These are phyloP conservation scores for Bretziella fagacearum DNA, from an alignment of 2,329 filamentous ascomycete genomes.

Conservation along the genomic window DNA sequence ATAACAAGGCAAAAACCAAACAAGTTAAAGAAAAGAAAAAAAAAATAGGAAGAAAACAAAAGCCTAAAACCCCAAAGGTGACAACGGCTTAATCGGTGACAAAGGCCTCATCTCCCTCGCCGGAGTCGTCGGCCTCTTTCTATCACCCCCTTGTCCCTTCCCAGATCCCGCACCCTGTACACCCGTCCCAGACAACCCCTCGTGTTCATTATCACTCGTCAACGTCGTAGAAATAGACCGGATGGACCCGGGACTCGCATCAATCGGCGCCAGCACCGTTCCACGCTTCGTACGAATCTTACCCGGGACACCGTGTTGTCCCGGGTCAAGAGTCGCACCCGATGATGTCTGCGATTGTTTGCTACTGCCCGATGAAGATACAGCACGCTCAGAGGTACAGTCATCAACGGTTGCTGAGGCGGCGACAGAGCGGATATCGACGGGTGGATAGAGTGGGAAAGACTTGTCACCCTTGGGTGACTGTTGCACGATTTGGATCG, in stretches of 20 bases:
- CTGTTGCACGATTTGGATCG: constrained; percentile 9
- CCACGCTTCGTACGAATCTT: constrained; percentile 18
- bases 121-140: constrained; percentile 7
- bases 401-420: constrained; percentile 1
- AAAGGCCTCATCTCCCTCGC: constrained; percentile 36
- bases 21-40: constrained; percentile 1
- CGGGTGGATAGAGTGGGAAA: constrained; percentile 6
- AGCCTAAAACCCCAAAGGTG: constrained; percentile 41
- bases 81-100: constrained; percentile 50
- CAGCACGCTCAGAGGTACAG: constrained; percentile 10
- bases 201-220: constrained; percentile 28
- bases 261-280: constrained; percentile 12
- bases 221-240: constrained; percentile 24
- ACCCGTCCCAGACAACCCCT: too few species aligned
- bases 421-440: constrained; percentile 3
- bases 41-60: not conserved
- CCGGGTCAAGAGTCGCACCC: constrained; percentile 16
- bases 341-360: constrained; percentile 29
- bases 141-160: not conserved
- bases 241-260: constrained; percentile 14
- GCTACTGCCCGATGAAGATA: constrained; percentile 49
- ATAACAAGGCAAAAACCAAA: not conserved
- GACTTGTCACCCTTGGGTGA: constrained; percentile 10
- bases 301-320: not conserved
- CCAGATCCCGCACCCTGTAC: constrained; percentile 3